These are phyloP conservation scores for Leishmania arabica DNA, from an alignment of 208 protist genomes.

Conservation along the genomic window DNA sequence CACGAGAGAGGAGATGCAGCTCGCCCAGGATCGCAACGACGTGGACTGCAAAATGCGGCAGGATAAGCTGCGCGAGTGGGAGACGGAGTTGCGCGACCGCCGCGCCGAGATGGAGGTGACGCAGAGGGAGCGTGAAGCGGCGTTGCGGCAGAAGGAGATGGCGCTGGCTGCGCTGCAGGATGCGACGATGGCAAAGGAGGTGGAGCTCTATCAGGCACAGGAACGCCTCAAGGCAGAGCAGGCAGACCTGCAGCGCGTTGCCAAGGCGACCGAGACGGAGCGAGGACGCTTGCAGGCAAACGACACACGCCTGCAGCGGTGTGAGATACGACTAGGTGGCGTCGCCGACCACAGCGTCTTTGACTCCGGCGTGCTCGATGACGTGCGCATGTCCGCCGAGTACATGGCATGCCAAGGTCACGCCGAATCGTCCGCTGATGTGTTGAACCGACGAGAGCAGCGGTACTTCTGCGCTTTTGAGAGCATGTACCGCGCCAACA, in stretches of 20 bases:
- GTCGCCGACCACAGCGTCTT: slow-evolving; percentile 3
- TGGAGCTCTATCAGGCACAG: slow-evolving; percentile 37
- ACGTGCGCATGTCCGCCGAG: slow-evolving; percentile 27
- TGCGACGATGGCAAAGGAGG: slow-evolving; percentile 10
- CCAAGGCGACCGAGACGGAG: slow-evolving; percentile 12
- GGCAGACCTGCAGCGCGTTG: slow-evolving; percentile 33
- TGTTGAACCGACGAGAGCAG: slow-evolving; percentile 34
- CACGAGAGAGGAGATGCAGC: slow-evolving; percentile 45
- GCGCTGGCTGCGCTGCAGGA: slow-evolving; percentile 31
- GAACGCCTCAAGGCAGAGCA: slow-evolving; percentile 28
- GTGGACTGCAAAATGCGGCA: slow-evolving; percentile 34
- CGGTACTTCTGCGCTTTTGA: slow-evolving; percentile 38
- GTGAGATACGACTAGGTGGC: slow-evolving; percentile 28
- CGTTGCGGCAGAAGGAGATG: slow-evolving; percentile 32
- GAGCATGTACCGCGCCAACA: slow-evolving; percentile 41
- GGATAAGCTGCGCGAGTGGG: slow-evolving; percentile 28
- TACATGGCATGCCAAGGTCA: slow-evolving; percentile 13
- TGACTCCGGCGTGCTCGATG: slow-evolving; percentile 11
- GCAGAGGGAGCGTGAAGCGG: slow-evolving; percentile 32
- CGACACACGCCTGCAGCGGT: slow-evolving; percentile 24
- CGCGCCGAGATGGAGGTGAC: slow-evolving; percentile 39
- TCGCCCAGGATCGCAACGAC: slow-evolving; percentile 29
- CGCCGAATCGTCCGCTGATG: slow-evolving; percentile 6
- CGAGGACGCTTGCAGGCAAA: slow-evolving; percentile 23
- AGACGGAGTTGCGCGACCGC: slow-evolving; percentile 35